These are phyloP conservation scores for Monosporozyma siamensis DNA, from an alignment of 805 yeast genomes.

Conservation along the genomic window DNA sequence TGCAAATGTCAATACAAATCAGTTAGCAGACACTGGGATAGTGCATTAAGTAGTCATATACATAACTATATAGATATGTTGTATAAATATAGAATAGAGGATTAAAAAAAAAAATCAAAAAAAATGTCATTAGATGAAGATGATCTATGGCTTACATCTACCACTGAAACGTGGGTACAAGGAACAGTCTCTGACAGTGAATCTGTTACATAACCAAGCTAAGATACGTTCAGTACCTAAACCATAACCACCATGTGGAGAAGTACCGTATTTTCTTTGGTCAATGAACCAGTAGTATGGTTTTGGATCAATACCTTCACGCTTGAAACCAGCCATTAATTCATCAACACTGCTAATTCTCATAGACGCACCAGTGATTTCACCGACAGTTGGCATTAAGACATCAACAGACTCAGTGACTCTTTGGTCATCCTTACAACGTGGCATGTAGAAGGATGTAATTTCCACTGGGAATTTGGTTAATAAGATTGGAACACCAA, in stretches of 20 bases:
- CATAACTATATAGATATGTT: no score
- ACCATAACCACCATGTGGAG: slow-evolving; percentile 99
- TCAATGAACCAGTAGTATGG: slow-evolving; percentile 95
- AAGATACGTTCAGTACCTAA: slow-evolving; percentile 95
- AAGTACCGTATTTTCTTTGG: slow-evolving; percentile 92
- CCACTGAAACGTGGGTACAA: slow-evolving; percentile 97
- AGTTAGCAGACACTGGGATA: no score
- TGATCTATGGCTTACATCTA: slow-evolving; percentile 89
- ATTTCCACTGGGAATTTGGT: slow-evolving; percentile 94
- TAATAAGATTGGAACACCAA: slow-evolving; percentile 86
- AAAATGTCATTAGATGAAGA: no score
- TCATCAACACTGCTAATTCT: slow-evolving; percentile 80
- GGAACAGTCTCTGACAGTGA: slow-evolving; percentile 96
- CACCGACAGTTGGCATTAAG: slow-evolving; percentile 98
- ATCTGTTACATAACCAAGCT: slow-evolving; percentile 97
- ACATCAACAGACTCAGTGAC: slow-evolving; percentile 98
- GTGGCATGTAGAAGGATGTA: slow-evolving; percentile 97
- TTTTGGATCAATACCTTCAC: slow-evolving; percentile 77
- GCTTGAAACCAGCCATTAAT: slow-evolving; percentile 79
- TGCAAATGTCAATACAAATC: no score
- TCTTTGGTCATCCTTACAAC: slow-evolving; percentile 78
- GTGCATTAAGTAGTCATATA: no score
- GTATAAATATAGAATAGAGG: no score
- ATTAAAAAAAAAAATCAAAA: no score
- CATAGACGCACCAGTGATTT: slow-evolving; percentile 98